A percentile compares a stretch with the other conserved stretches of the same genome.
phyloP scores from a whole-genome alignment of 352 stramenopile genomes.

The Phytophthora melonis region DNA sequence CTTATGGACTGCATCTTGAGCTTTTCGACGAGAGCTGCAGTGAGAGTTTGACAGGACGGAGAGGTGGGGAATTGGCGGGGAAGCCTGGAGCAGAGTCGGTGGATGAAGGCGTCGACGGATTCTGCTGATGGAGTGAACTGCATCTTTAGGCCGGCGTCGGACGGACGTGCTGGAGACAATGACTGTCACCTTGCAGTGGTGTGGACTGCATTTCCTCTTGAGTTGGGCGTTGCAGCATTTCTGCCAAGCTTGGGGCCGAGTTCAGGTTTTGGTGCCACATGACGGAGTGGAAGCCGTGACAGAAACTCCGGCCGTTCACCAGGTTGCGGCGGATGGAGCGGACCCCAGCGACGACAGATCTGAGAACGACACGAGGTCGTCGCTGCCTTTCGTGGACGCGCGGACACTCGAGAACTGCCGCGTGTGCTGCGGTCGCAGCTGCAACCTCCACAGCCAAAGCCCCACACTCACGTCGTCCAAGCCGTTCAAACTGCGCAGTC shows the following conservation, averaged over 20 bases:
- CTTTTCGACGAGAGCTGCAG: neutral
- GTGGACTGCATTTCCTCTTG: too few species aligned
- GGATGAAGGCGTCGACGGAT: constrained; percentile 1
- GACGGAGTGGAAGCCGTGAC: constrained; percentile 14
- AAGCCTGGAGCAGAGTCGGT: neutral
- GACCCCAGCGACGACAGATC: constrained; percentile 55
- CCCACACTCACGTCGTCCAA: constrained; percentile 68
- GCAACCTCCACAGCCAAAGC: constrained; percentile 56
- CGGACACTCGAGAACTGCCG: constrained; percentile 25
- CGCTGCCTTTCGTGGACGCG: constrained; percentile 29
- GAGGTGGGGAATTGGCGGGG: too few species aligned
- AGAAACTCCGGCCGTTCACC: constrained; percentile 20
- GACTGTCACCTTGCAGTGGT: constrained; percentile 11
- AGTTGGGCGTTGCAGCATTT: constrained; percentile 18
- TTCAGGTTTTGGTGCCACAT: constrained; percentile 19
- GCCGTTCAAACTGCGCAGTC: constrained; percentile 34
- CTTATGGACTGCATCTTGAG: neutral
- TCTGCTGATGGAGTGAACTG: neutral
- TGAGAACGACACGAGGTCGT: constrained; percentile 53
- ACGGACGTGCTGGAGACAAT: constrained; percentile 20
- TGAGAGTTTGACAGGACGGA: too few species aligned
- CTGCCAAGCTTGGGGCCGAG: neutral
- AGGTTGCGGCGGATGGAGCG: constrained; percentile 63
- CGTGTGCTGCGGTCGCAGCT: constrained; percentile 44
- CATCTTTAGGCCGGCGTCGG: constrained; percentile 16